Evolutionary conservation across 164 flowering plant species (phyloP).

Genomic region (Chloranthus sessilifolius): DNA sequence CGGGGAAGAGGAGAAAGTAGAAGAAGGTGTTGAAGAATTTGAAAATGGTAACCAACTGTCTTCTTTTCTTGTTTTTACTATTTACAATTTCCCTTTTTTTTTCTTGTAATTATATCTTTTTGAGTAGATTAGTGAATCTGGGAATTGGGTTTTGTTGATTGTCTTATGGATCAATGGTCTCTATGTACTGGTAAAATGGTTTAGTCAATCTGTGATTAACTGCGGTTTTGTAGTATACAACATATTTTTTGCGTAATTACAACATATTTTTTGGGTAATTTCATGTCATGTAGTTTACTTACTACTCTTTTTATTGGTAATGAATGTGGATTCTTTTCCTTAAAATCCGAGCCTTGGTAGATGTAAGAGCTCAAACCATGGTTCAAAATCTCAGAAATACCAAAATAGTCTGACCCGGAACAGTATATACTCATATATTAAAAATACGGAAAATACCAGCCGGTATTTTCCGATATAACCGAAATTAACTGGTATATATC

Average conservation of each 20-base stretch:
- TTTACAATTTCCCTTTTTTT: background rate
- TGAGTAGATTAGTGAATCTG: background rate
- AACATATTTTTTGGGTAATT: no score
- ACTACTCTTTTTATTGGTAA: no score
- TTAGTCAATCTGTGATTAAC: background rate
- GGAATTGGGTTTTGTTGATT: conserved; percentile 6
- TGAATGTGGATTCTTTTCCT: no score
- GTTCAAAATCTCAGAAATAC: no score
- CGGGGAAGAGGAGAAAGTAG: conserved; percentile 20
- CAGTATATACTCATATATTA: no score
- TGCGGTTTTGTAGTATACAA: background rate
- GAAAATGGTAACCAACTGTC: conserved; percentile 52
- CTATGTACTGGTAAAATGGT: background rate
- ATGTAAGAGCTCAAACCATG: no score
- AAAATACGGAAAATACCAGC: no score
- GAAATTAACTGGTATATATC: no score
- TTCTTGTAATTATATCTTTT: background rate
- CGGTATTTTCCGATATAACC: no score
- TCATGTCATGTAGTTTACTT: no score
- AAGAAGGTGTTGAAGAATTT: conserved; percentile 30
- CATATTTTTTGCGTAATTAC: background rate
- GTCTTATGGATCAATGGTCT: background rate
- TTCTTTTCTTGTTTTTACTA: background rate
- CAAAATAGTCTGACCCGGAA: no score
- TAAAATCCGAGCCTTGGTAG: no score